Conservation (phyloP, 2,329 filamentous ascomycete genomes). For the Aphanocladium album region DNA sequence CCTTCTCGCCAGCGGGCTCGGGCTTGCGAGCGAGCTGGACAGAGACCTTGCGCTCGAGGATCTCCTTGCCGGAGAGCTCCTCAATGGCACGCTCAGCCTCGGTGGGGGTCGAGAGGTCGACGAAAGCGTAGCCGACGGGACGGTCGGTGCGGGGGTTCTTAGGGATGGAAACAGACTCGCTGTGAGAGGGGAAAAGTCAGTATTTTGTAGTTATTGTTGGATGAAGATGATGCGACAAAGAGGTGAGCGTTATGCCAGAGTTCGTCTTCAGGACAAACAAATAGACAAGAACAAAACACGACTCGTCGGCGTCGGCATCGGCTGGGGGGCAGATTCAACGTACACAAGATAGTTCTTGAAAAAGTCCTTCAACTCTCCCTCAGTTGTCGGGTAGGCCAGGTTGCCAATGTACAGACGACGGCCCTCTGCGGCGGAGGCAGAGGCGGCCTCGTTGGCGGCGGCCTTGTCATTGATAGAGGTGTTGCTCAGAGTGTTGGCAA, state of each 20-base stretch:
- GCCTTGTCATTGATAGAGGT: conserved; percentile 58
- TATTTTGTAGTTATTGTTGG: conserved; percentile 18
- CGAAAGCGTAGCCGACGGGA: conserved; percentile 97
- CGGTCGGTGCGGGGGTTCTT: conserved; percentile 99
- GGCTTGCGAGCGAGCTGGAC: conserved; percentile 98
- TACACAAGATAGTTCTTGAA: conserved; percentile 99
- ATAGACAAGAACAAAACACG: too few relatives aligned
- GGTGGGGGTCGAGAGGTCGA: conserved; percentile 89
- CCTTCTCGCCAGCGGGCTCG: conserved; percentile 74
- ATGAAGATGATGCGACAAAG: background rate
- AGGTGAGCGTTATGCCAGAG: too few relatives aligned
- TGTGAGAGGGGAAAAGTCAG: conserved; percentile 36
- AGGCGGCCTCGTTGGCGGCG: conserved; percentile 80
- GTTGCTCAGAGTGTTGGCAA: conserved; percentile 69
- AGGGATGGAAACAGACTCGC: conserved; percentile 97
- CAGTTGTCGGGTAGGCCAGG: conserved; percentile 99
- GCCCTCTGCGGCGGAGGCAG: conserved; percentile 96
- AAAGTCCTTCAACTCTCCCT: conserved; percentile 99
- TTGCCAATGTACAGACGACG: conserved; percentile 99
- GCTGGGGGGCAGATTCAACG: conserved; percentile 44
- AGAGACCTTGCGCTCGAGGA: conserved; percentile 97
- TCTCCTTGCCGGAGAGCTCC: conserved; percentile 95
- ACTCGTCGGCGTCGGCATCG: too few relatives aligned
- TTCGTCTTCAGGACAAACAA: too few relatives aligned
- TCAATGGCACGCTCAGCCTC: conserved; percentile 94